Evolutionary conservation across 805 yeast species (phyloP).

Genomic region (Candida stauntonica): DNA sequence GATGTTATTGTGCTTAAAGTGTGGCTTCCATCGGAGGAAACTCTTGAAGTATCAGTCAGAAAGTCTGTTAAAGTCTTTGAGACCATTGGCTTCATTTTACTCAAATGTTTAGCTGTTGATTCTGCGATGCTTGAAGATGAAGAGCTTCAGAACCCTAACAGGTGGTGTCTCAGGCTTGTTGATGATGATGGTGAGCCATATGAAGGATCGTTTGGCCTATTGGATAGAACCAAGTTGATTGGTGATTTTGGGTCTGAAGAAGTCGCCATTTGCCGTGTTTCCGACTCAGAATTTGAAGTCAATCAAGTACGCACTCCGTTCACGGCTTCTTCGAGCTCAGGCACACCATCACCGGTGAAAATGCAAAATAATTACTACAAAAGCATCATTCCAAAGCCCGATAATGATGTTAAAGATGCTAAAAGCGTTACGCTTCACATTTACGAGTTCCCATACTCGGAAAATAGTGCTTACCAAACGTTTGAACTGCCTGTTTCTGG

Average conservation of each 20-base stretch:
- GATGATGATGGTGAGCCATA: constrained; percentile 94
- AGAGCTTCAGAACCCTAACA: constrained; percentile 45
- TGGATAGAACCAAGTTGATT: constrained; percentile 63
- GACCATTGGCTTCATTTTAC: constrained; percentile 51
- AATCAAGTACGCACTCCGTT: constrained; percentile 55
- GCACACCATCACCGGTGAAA: constrained; percentile 9
- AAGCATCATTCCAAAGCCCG: constrained; percentile 30
- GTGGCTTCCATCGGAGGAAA: constrained; percentile 24
- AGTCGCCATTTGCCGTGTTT: constrained; percentile 66
- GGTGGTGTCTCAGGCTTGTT: constrained; percentile 73
- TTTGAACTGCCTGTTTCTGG: constrained; percentile 32
- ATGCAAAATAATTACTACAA: constrained; percentile 33
- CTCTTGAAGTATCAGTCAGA: constrained; percentile 27
- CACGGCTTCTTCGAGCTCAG: constrained; percentile 26
- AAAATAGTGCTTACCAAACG: constrained; percentile 25
- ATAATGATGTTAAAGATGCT: constrained; percentile 25
- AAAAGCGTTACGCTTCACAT: constrained; percentile 29
- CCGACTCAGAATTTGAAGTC: constrained; percentile 36
- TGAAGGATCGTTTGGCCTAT: constrained; percentile 84
- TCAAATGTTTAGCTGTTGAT: constrained; percentile 11
- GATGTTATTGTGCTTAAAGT: constrained; percentile 25
- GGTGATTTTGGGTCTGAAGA: constrained; percentile 77
- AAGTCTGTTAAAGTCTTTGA: constrained; percentile 44
- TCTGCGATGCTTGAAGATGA: constrained; percentile 8
- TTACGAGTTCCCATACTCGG: constrained; percentile 31